Evolutionary conservation across 257 asterid species (phyloP), one percentile per base, ranked within the genome.

Genomic region (Misopates orontium): DNA sequence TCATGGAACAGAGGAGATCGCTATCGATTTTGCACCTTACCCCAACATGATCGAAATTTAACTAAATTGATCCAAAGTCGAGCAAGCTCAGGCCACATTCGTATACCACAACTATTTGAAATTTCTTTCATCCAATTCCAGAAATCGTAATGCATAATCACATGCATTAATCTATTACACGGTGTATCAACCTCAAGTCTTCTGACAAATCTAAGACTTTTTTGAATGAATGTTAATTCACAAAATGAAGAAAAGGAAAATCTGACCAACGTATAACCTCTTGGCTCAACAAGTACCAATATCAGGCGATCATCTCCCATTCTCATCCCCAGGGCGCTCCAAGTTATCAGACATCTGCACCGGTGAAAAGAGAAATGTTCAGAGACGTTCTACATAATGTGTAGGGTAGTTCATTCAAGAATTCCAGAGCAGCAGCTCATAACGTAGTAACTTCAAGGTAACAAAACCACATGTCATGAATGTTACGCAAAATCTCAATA

Each of bases 101-200:
- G 6, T 8, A 36, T 36, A 36, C 11, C 8, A 3, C 8, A 36
- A 36, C 42, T 36, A 36, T 9, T 20, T 5, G 11, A 60, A 50
- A 41, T 63, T 53, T 54, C 31, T 60, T 60, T 51, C 58, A 72
- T 83, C 76, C 85, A 75, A 72, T 78, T 82, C 77, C 81, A 76
- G 79, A 80, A 75, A 79, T 75, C 69, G 67, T 79, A 71, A 78
- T 78, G 82, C 84, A 65, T 74, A 78, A 78, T 73, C 85, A 72
- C 72, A 74, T 77, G 77, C 79, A 82, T 79, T 79, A 81, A 81
- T 71, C 81, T 80, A 80, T 83, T 78, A 77, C 75, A 80, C 76
- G 72, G 80, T 79, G 87, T 79, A 78, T 78, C 53, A 31, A 49
- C 64, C 56, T 60, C 45, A 32, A 52, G 16, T 60, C 48, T 59